Evolutionary conservation across 2,329 filamentous ascomycete genomes (phyloP).

Genomic region (Didymella pomorum): DNA sequence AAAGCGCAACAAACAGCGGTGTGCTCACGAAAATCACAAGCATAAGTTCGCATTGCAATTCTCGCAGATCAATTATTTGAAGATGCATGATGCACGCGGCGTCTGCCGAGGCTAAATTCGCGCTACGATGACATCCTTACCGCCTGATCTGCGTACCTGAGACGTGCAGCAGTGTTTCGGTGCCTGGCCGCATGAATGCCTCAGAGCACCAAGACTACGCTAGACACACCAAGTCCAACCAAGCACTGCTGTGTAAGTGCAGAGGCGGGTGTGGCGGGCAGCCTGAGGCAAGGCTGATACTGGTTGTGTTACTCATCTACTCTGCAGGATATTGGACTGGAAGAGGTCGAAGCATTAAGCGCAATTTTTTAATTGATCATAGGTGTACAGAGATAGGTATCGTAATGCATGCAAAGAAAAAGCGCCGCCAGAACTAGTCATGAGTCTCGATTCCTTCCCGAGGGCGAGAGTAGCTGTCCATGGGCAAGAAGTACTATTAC

Average conservation of each 20-base stretch:
- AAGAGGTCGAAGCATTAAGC: neutral
- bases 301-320: neutral
- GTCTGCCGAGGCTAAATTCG: slow-evolving; percentile 1
- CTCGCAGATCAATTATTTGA: neutral
- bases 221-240: neutral
- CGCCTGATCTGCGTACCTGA: slow-evolving; percentile 15
- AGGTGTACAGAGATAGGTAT: slow-evolving; percentile 43
- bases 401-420: slow-evolving; percentile 33
- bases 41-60: slow-evolving; percentile 1
- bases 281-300: slow-evolving; percentile 4
- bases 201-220: slow-evolving; percentile 13
- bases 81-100: neutral
- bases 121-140: neutral
- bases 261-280: neutral
- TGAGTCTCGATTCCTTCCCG: slow-evolving; percentile 34
- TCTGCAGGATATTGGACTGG: neutral
- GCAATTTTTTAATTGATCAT: slow-evolving; percentile 25
- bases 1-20: slow-evolving; percentile 15
- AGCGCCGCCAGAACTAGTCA: slow-evolving; percentile 44
- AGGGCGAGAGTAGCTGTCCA: slow-evolving; percentile 36
- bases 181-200: slow-evolving; percentile 23
- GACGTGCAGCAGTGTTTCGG: slow-evolving; percentile 14
- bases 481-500: slow-evolving; percentile 45
- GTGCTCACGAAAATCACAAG: slow-evolving; percentile 9
- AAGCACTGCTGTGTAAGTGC: neutral